Conservation (phyloP, 495 filamentous ascomycete genomes). For the Aspergillus mulundensis region DNA sequence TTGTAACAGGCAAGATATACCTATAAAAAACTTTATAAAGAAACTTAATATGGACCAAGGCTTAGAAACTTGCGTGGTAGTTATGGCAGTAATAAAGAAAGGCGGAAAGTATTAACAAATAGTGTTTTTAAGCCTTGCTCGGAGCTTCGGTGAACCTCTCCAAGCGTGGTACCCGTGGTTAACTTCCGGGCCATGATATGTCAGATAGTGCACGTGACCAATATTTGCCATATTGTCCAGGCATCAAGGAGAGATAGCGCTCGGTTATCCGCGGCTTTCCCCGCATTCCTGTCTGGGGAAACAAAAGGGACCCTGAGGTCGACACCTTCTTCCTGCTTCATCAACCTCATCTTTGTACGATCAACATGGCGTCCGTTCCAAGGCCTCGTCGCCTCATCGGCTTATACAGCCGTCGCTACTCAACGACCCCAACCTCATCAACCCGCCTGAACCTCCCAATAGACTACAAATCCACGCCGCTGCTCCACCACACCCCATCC, state of each 20-base stretch:
- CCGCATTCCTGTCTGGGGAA: constrained; percentile 17
- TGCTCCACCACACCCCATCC: constrained; percentile 73
- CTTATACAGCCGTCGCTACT: constrained; percentile 10
- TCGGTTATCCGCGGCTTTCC: constrained; percentile 22
- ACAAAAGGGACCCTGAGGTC: constrained; percentile 12
- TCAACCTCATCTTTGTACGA: background rate
- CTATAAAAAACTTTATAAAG: too few relatives aligned
- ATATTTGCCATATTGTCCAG: background rate
- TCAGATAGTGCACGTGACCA: background rate
- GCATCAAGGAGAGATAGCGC: constrained; percentile 6
- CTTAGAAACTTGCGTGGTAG: too few relatives aligned
- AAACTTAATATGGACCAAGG: too few relatives aligned
- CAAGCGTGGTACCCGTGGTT: too few relatives aligned
- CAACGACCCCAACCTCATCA: constrained; percentile 12
- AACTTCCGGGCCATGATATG: too few relatives aligned
- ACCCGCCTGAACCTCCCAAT: constrained; percentile 73
- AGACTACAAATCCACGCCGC: constrained; percentile 78
- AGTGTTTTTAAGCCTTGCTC: too few relatives aligned
- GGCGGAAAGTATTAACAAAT: too few relatives aligned
- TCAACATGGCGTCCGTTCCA: constrained; percentile 7
- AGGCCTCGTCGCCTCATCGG: background rate
- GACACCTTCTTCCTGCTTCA: constrained; percentile 4
- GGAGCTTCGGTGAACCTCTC: too few relatives aligned
- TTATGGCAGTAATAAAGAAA: too few relatives aligned
- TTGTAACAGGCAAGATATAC: too few relatives aligned